Evolutionary conservation across 331 rosid genomes (phyloP), one percentile per base, ranked within the genome.

Genomic region (Telfairia occidentalis): DNA sequence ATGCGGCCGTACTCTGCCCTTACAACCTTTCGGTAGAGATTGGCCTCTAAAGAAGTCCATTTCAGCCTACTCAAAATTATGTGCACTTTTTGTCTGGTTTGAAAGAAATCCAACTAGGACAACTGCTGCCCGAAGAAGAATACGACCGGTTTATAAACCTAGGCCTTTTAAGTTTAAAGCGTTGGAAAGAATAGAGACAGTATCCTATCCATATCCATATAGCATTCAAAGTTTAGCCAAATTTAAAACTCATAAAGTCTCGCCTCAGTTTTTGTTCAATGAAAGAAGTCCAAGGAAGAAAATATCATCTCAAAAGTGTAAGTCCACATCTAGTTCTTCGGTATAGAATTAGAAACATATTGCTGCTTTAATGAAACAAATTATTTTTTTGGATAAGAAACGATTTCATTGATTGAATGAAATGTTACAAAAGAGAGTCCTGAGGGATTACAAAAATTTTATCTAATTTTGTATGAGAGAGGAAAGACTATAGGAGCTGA

Each of bases 51-150:
- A 40, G 37, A 60, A 40, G 12, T 6, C 7, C 54, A 23, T 69
- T 69, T 69, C 57, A 69, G 74, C 74, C 74, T 42, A 69, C 74
- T 13, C 7, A 15, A 69, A 69, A 69, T 19, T 66, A 5, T 23
- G 53, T 40, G 53, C 73, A 66, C 53, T 67, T 67, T 70, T 45
- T 70, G 49, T 38, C 72, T 37, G 37, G 55, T 42, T 42, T 5
- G 10, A 70, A 43, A 45, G 42, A 45, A 45, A 26, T 26, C 45
- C 26, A 26, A 45, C 49, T 70, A 12, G 43, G 12, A 29, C 16
- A 64, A 64, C 30, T 64, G 3, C 2, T 64, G 28, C 48, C 12
- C 37, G 49, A 64, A 64, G 71, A 35, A n/a, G 48, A 38, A n/a
- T 3, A 18, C 71, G 11, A 13, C 71, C 9, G 11, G 48, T 18